phyloP scores from a whole-genome alignment of 192 early-diverging fungal species.

The Gonapodya sp. region DNA sequence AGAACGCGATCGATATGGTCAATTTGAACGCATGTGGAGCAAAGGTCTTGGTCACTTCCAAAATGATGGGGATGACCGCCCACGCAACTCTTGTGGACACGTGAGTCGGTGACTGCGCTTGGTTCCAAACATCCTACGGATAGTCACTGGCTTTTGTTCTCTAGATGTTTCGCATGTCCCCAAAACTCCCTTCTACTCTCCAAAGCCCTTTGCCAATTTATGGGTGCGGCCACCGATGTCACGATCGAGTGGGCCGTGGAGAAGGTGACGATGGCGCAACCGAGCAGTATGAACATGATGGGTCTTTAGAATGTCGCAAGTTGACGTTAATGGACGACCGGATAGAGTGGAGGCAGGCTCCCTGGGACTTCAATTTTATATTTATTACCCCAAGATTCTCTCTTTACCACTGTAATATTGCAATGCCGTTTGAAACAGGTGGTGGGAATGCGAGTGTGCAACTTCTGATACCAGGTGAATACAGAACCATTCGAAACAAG shows the following conservation, averaged over 20 bases:
- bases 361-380: background rate
- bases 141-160: background rate
- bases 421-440: background rate
- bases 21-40: background rate
- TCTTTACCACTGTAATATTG: background rate
- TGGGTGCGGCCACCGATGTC: background rate
- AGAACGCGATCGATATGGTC: background rate
- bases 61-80: background rate
- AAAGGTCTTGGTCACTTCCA: background rate
- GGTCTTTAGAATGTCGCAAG: background rate
- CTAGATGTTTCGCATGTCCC: background rate
- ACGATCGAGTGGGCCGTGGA: background rate
- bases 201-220: background rate
- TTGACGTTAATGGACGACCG: background rate
- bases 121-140: background rate
- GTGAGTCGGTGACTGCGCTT: background rate
- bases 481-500: too few relatives aligned
- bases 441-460: background rate
- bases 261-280: too few relatives aligned
- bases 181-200: background rate
- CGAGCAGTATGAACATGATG: too few relatives aligned
- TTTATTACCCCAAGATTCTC: background rate
- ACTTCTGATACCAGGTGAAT: too few relatives aligned
- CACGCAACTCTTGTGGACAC: background rate
- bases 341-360: background rate